Conservation (phyloP, 768 basidiomycete species). For the Dacryopinax primogenitus region DNA sequence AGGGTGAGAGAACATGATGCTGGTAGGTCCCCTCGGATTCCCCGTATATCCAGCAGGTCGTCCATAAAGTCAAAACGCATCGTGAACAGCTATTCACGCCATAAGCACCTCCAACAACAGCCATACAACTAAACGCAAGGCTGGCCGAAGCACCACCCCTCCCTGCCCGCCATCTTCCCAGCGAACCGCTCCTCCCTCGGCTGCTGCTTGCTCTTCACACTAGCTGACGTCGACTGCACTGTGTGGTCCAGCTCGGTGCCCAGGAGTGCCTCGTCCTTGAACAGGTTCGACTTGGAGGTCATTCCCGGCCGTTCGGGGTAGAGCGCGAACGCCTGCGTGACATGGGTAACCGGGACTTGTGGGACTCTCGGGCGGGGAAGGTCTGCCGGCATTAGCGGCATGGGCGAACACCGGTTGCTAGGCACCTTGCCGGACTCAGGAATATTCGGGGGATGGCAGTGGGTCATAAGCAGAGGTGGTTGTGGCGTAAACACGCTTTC, state of each 20-base stretch:
- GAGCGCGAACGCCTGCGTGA: constrained; percentile 86
- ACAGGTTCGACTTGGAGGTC: constrained; percentile 74
- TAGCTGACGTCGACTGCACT: not conserved
- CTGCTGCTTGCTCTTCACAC: too few species aligned
- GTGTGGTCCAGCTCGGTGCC: constrained; percentile 55
- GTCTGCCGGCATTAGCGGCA: not conserved
- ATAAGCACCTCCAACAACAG: too few species aligned
- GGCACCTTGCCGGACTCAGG: not conserved
- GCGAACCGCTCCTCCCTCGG: constrained; percentile 26
- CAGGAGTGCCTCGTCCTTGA: constrained; percentile 81
- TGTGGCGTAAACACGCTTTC: constrained; percentile 84
- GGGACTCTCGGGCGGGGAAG: not conserved
- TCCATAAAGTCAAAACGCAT: constrained; percentile 79
- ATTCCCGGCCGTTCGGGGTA: constrained; percentile 92
- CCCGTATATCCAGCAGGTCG: constrained; percentile 75
- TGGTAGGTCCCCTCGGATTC: constrained; percentile 70
- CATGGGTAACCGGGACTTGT: constrained; percentile 32
- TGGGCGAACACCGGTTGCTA: too few species aligned
- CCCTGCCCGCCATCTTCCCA: constrained; percentile 46
- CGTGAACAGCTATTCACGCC: constrained; percentile 50
- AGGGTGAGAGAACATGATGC: constrained; percentile 91
- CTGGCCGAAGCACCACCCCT: constrained; percentile 85
- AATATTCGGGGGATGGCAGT: not conserved
- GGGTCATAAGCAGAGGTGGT: constrained; percentile 37
- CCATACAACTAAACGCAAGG: too few species aligned